phyloP scores from a whole-genome alignment of 768 basidiomycete genomes.

The Phylloporus sp. region DNA sequence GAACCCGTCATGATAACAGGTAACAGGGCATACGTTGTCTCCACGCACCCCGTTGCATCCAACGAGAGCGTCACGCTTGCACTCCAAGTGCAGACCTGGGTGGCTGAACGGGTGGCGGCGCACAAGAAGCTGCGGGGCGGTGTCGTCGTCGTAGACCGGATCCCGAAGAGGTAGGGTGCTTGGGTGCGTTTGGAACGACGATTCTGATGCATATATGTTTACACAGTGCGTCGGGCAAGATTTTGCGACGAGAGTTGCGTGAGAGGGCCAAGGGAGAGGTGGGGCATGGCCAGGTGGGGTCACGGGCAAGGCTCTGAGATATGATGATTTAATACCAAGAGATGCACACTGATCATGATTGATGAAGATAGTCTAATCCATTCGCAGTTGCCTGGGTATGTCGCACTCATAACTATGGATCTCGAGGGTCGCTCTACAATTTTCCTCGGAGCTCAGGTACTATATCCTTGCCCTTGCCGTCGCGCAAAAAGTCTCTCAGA shows the following conservation, averaged over 20 bases:
- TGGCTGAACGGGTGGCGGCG: slow-evolving; percentile 57
- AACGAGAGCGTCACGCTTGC: slow-evolving; percentile 33
- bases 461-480: slow-evolving; percentile 61
- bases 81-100: slow-evolving; percentile 58
- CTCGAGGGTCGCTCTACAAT: slow-evolving; percentile 5
- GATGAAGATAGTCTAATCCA: neutral
- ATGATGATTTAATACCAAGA: neutral
- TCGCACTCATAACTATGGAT: neutral
- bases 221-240: slow-evolving; percentile 78
- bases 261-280: slow-evolving; percentile 58
- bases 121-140: slow-evolving; percentile 80
- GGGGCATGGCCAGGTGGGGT: slow-evolving; percentile 21
- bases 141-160: slow-evolving; percentile 51
- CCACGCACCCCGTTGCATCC: slow-evolving; percentile 18
- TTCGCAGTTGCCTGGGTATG: neutral
- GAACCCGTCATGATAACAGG: neutral
- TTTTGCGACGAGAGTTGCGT: slow-evolving; percentile 71
- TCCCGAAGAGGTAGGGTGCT: slow-evolving; percentile 28
- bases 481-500: slow-evolving; percentile 61
- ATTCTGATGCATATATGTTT: neutral
- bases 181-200: neutral
- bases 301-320: slow-evolving; percentile 16
- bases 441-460: slow-evolving; percentile 47
- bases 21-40: slow-evolving; percentile 55
- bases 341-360: neutral